A percentile compares a stretch with the other conserved stretches of the same genome.
Conservation (phyloP, 2,329 filamentous ascomycete genomes). For the Bertia moriformis region DNA sequence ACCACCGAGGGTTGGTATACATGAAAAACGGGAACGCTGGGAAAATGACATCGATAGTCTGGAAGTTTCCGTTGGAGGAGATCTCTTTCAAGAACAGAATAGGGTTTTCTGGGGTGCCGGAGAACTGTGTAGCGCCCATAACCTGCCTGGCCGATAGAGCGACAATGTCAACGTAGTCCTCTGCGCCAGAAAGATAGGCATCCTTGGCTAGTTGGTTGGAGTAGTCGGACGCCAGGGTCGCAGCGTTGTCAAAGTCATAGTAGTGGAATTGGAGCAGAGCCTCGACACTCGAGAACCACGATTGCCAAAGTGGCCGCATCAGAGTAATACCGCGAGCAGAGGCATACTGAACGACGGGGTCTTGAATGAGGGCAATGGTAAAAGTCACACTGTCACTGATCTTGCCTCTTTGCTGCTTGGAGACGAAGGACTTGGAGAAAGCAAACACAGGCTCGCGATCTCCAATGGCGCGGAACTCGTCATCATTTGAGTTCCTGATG, state of each 20-base stretch:
- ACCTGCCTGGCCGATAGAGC: conserved; percentile 68
- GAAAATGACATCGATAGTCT: conserved; percentile 80
- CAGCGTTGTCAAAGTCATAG: conserved; percentile 52
- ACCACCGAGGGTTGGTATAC: conserved; percentile 70
- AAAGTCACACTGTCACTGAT: conserved; percentile 44
- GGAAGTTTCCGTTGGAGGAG: conserved; percentile 70
- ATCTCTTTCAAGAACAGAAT: conserved; percentile 76
- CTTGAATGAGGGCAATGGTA: conserved; percentile 63
- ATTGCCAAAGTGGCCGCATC: conserved; percentile 70
- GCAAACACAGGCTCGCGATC: conserved; percentile 73
- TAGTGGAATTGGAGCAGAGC: conserved; percentile 66
- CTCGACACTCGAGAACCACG: conserved; percentile 50
- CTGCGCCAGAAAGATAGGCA: conserved; percentile 59
- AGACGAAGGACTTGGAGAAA: conserved; percentile 51
- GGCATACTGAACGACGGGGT: conserved; percentile 68
- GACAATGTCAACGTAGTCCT: conserved; percentile 64
- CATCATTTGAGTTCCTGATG: conserved; percentile 52
- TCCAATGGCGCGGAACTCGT: conserved; percentile 54
- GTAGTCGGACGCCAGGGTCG: conserved; percentile 54
- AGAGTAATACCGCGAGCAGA: conserved; percentile 59
- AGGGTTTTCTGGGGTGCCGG: conserved; percentile 56
- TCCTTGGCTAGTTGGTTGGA: conserved; percentile 56
- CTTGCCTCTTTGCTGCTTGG: conserved; percentile 16
- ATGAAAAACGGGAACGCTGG: conserved; percentile 75
- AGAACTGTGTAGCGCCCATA: conserved; percentile 64